Base-by-base conservation (phyloP, 2,329 filamentous ascomycete species). In the Myrmaecium sp. region DNA sequence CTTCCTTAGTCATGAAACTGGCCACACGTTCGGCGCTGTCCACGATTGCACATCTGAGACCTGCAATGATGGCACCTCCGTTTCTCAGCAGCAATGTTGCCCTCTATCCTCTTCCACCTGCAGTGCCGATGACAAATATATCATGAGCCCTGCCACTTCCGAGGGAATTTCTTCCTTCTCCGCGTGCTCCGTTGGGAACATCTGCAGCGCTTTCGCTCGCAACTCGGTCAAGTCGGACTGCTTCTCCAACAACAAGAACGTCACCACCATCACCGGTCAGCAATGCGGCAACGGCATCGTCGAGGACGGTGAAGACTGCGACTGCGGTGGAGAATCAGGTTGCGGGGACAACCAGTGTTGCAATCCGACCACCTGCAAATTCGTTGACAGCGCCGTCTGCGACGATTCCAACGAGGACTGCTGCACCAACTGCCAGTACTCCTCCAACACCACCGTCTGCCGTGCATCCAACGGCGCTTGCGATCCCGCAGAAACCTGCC, bases 211-310 rank as follows among this genome's bases (percentile, higher is more conserved):
- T 16, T 63, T 98, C 36, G 71, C 68, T 27, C 68, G 75, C 31
- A 76, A 77, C 42, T 78, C 73, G 34, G 75, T 92, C 48, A 76
- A 79, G 34, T 72, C 71, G 0, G 54, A 46, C 14, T 98, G 89
- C 49, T 59, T 98, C 22, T 74, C 71, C n/a, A 74, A 80, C 49
- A 98, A 98, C 59, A 72, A 69, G 39, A 74, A 79, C 36, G 72
- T 98, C 24, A 66, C 69, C 17, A 89, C 78, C 15, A 80, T 92
- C 39, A 76, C 73, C 0, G 80, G 77, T 29, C 76, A 75, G 39
- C 74, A 84, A 46, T 98, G 89, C 52, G 89, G 89, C 31, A 98
- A 98, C 52, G 89, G 89, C 28, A 95, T 98, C 37, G 89, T 98
- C 26, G 89, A 95, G 54, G 60, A 67, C 11, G 89, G 82, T 35